Evolutionary conservation across 768 basidiomycete species (phyloP).

Genomic region (Galerina marginata): DNA sequence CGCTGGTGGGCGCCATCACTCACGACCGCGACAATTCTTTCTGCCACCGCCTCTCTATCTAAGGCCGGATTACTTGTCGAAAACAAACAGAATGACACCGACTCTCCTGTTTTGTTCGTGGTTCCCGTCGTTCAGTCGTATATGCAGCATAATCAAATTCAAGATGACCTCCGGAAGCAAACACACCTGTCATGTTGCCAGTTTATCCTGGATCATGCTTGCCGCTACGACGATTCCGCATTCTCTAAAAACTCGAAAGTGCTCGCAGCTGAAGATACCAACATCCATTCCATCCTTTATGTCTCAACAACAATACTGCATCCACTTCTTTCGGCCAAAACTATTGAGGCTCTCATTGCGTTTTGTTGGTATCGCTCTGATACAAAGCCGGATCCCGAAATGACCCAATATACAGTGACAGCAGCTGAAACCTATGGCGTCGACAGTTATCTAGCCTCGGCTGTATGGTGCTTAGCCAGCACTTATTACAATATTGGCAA

Average conservation of each 20-base stretch:
- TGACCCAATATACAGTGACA: not conserved
- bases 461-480: conserved; percentile 2
- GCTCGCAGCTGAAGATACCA: conserved; percentile 7
- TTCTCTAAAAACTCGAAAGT: conserved; percentile 8
- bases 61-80: not conserved
- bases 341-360: conserved; percentile 10
- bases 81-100: not conserved
- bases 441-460: not conserved
- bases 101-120: conserved; percentile 3
- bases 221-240: conserved; percentile 7
- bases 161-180: not conserved
- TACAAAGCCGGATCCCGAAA: not conserved
- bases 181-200: conserved; percentile 5
- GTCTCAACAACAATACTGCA: not conserved
- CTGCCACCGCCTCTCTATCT: not conserved
- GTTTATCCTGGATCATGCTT: conserved; percentile 12
- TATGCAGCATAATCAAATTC: conserved; percentile 6
- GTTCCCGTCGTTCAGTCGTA: conserved; percentile 19
- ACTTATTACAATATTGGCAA: conserved; percentile 4
- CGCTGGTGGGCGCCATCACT: not conserved
- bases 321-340: not conserved
- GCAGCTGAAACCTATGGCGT: not conserved
- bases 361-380: conserved; percentile 12
- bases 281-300: conserved; percentile 17
- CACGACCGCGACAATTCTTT: not conserved